Conservation (phyloP, 1,139 yeast species). For the Kurtzmaniella natalensis region DNA sequence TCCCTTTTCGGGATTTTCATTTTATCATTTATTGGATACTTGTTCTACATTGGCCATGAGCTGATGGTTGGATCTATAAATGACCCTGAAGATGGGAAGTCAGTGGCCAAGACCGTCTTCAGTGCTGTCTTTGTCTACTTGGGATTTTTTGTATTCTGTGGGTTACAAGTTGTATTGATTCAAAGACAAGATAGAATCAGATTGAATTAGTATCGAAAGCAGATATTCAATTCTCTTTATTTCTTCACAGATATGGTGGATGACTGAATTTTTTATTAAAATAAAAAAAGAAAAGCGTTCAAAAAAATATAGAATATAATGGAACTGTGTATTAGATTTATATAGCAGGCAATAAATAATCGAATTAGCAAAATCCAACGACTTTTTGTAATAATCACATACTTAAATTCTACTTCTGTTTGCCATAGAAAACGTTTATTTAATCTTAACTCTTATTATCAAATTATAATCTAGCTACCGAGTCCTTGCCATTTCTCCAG, state of each 20-base stretch:
- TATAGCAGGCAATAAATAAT: too few relatives aligned
- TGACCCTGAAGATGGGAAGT: constrained; percentile 90
- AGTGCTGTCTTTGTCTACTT: constrained; percentile 85
- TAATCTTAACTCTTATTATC: too few relatives aligned
- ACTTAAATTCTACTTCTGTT: background rate
- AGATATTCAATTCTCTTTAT: too few relatives aligned
- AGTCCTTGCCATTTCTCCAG: constrained; percentile 53
- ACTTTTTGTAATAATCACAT: too few relatives aligned
- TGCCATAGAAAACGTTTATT: background rate
- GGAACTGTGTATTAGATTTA: too few relatives aligned
- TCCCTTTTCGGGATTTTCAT: constrained; percentile 90
- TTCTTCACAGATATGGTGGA: too few relatives aligned
- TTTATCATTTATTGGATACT: constrained; percentile 74
- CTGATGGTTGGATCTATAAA: constrained; percentile 87
- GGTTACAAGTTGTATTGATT: constrained; percentile 68
- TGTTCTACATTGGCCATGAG: constrained; percentile 80
- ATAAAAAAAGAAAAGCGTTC: too few relatives aligned
- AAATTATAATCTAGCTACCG: constrained; percentile 57
- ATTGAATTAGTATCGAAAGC: constrained; percentile 13
- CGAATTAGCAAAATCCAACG: background rate
- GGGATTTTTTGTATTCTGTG: constrained; percentile 81
- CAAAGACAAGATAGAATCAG: constrained; percentile 58
- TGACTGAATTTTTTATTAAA: too few relatives aligned
- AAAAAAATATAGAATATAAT: too few relatives aligned
- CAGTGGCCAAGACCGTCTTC: constrained; percentile 87